These are phyloP conservation scores for Monosporascus sp. DNA, from an alignment of 2,329 filamentous ascomycete species.

Conservation along the genomic window DNA sequence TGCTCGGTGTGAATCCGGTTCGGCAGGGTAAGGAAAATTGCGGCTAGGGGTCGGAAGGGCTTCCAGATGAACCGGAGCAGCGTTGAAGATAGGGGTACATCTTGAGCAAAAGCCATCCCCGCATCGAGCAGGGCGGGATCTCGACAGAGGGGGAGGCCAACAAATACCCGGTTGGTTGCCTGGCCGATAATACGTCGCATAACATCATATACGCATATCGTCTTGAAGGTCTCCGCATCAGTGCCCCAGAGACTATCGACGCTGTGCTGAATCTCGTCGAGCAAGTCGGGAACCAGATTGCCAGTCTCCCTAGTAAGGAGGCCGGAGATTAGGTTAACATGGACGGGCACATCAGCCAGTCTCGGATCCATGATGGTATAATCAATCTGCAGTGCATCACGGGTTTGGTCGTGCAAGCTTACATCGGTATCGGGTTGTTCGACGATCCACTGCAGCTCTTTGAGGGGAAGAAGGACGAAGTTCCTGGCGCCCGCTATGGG, in stretches of 20 bases:
- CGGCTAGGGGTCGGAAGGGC: conserved; percentile 17
- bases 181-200: conserved; percentile 21
- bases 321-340: conserved; percentile 22
- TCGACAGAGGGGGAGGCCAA: conserved; percentile 25
- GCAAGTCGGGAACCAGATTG: conserved; percentile 24
- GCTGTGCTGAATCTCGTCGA: conserved; percentile 21
- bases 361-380: conserved; percentile 20
- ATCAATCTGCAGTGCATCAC: conserved; percentile 20
- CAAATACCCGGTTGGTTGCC: conserved; percentile 27
- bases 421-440: conserved; percentile 26
- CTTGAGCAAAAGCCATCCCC: conserved; percentile 20
- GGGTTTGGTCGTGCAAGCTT: conserved; percentile 15
- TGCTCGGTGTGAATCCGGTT: conserved; percentile 16
- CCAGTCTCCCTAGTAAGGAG: conserved; percentile 26
- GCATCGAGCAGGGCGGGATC: conserved; percentile 19
- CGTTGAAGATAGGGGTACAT: conserved; percentile 14
- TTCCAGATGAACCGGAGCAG: conserved; percentile 16
- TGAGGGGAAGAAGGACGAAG: conserved; percentile 22
- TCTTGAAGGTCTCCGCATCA: conserved; percentile 7
- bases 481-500: conserved; percentile 17
- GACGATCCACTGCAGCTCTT: conserved; percentile 25
- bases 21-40: conserved; percentile 21
- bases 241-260: conserved; percentile 23
- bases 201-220: conserved; percentile 18
- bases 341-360: conserved; percentile 17